phyloP scores from a whole-genome alignment of 208 protist genomes.

The Acanthamoeba healyi region DNA sequence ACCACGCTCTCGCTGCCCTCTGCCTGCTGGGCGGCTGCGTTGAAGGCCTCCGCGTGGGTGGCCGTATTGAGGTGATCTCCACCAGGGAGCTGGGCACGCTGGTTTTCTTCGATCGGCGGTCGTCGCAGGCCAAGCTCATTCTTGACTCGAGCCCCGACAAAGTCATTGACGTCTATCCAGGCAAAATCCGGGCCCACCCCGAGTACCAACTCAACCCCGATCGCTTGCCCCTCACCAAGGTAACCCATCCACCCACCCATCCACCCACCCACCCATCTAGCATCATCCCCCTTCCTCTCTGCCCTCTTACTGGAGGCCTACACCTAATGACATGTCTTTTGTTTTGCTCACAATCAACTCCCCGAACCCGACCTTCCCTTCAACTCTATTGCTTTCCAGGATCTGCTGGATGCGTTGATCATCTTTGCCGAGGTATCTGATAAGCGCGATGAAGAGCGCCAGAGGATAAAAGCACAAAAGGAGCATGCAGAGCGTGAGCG shows the following conservation, averaged over 20 bases:
- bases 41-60: slow-evolving; percentile 25
- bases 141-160: slow-evolving; percentile 20
- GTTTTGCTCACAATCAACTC: background rate
- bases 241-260: background rate
- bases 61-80: slow-evolving; percentile 18
- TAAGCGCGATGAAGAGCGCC: background rate
- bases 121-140: slow-evolving; percentile 42
- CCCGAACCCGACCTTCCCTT: background rate
- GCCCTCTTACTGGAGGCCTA: no score
- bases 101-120: slow-evolving; percentile 26
- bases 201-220: background rate
- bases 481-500: background rate
- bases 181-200: background rate
- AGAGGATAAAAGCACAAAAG: background rate
- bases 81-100: slow-evolving; percentile 8
- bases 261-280: no score
- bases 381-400: background rate
- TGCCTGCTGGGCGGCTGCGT: slow-evolving; percentile 14
- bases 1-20: background rate
- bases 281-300: no score
- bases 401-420: slow-evolving; percentile 24
- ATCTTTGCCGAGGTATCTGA: slow-evolving; percentile 4
- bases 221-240: slow-evolving; percentile 21
- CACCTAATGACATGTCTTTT: no score
- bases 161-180: background rate